Evolutionary conservation across 108 stramenopile genomes (phyloP).

Genomic region (Skeletonema potamos): DNA sequence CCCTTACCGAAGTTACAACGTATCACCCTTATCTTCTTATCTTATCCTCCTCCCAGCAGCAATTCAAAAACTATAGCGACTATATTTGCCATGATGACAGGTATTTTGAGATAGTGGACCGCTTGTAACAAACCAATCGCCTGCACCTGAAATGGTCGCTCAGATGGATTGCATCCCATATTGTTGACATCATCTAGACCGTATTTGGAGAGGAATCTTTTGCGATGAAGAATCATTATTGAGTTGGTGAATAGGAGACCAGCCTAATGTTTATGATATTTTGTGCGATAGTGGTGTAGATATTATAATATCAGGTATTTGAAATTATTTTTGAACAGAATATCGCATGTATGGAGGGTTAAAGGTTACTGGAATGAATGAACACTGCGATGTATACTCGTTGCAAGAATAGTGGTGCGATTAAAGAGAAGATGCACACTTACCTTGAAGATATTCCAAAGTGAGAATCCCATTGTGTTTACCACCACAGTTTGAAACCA

Average conservation of each 20-base stretch:
- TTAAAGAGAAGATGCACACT: constrained; percentile 2
- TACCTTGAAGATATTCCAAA: constrained; percentile 92
- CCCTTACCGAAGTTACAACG: no score
- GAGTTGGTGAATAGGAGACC: constrained; percentile 79
- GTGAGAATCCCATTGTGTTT: constrained; percentile 77
- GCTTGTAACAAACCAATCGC: constrained; percentile 76
- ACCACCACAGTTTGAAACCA: not conserved
- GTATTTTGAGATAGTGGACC: constrained; percentile 82
- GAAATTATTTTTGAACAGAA: not conserved
- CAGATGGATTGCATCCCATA: constrained; percentile 41
- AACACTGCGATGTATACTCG: not conserved
- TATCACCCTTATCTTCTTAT: not conserved
- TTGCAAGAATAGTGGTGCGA: not conserved
- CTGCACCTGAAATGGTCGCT: constrained; percentile 66
- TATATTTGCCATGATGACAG: constrained; percentile 75
- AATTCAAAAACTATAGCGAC: constrained; percentile 85
- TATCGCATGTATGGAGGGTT: not conserved
- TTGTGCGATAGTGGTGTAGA: no score
- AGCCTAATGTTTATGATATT: constrained; percentile 40
- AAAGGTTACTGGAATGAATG: not conserved
- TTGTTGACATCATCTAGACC: constrained; percentile 75
- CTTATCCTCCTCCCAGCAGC: constrained; percentile 65
- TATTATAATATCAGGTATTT: no score
- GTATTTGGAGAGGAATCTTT: constrained; percentile 79
- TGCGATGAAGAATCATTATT: constrained; percentile 72